Evolutionary conservation across 75 land plant species (phyloP).

Genomic region (Adiantum capillusveneris): DNA sequence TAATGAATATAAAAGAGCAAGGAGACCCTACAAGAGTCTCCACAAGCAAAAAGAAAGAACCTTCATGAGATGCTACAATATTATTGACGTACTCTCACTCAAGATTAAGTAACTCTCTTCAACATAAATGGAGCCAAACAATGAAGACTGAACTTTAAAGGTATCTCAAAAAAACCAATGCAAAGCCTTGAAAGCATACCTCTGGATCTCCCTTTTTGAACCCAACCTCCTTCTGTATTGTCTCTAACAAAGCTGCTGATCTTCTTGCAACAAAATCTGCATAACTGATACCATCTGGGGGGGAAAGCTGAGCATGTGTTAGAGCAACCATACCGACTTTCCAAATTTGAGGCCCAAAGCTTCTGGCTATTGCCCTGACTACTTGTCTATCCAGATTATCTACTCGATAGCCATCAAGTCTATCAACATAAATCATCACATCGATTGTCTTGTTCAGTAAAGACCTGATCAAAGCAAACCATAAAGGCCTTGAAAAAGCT

Average conservation of each 20-base stretch:
- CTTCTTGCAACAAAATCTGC: conserved; percentile 59
- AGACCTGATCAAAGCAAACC: too few species aligned
- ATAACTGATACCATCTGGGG: conserved; percentile 81
- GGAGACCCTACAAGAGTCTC: too few species aligned
- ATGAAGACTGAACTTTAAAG: too few species aligned
- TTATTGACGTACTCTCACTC: too few species aligned
- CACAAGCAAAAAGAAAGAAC: too few species aligned
- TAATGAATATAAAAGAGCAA: too few species aligned
- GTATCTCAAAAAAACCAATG: too few species aligned
- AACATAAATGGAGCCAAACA: too few species aligned
- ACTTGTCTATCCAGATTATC: conserved; percentile 88
- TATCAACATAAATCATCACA: conserved; percentile 88
- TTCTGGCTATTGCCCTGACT: conserved; percentile 61
- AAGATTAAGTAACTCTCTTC: too few species aligned
- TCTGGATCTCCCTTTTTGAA: conserved; percentile 44
- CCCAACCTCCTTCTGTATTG: conserved; percentile 47
- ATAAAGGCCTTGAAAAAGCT: too few species aligned
- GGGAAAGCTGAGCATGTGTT: conserved; percentile 94
- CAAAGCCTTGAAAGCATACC: conserved; percentile 41
- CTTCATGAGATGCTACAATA: too few species aligned
- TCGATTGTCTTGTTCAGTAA: conserved; percentile 92
- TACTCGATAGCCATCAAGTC: conserved; percentile 88
- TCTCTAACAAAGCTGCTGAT: conserved; percentile 55
- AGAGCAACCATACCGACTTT: conserved; percentile 57
- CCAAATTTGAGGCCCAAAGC: conserved; percentile 93